phyloP scores from a whole-genome alignment of 805 yeast species.

The Yamadazyma kitorensis region DNA sequence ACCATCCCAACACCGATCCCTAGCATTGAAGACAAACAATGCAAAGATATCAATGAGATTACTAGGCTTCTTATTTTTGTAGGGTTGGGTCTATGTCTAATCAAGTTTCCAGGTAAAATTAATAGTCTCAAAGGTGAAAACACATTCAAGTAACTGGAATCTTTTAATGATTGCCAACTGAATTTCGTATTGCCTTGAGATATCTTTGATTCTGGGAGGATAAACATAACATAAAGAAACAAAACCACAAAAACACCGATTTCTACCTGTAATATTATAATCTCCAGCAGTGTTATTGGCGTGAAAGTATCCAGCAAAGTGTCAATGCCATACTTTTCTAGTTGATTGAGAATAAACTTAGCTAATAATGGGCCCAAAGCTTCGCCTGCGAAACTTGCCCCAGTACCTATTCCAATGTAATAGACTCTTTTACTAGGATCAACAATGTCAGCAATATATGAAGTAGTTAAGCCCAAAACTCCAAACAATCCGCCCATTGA shows the following conservation, averaged over 20 bases:
- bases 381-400: conserved; percentile 58
- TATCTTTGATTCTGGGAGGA: conserved; percentile 65
- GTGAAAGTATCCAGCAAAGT: background rate
- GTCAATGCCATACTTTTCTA: background rate
- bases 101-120: background rate
- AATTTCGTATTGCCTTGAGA: too few relatives aligned
- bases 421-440: conserved; percentile 57
- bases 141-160: too few relatives aligned
- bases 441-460: conserved; percentile 72
- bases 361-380: conserved; percentile 65
- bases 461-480: conserved; percentile 54
- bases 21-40: conserved; percentile 2
- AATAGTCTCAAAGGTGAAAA: too few relatives aligned
- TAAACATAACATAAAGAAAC: conserved; percentile 21
- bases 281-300: conserved; percentile 16
- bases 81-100: background rate
- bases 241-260: conserved; percentile 33
- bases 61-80: background rate
- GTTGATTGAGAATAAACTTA: conserved; percentile 25
- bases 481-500: conserved; percentile 61
- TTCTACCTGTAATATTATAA: conserved; percentile 27
- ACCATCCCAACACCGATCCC: conserved; percentile 35
- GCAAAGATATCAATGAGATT: background rate
- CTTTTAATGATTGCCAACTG: too few relatives aligned
- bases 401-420: conserved; percentile 55